Evolutionary conservation across 805 yeast species (phyloP), one percentile per base, ranked within the genome.

Genomic region (Teunomyces lycoperdinae): DNA sequence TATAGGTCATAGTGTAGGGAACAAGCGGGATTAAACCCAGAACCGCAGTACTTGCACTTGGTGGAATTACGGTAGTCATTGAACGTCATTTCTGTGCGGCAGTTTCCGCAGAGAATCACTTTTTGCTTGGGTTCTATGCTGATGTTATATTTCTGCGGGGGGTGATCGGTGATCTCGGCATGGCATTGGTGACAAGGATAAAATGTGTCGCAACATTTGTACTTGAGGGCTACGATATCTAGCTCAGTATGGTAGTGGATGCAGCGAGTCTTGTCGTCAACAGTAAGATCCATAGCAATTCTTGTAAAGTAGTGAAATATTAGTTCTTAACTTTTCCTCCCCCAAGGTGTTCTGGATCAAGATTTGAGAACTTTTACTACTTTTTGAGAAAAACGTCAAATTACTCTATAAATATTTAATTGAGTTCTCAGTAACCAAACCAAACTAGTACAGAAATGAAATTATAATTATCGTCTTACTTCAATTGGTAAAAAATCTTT

Each of bases 171-270:
- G 28, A 36, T 44, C 29, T 55, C 58, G 16, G 51, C 50, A 50
- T 73, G 77, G 55, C 77, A 73, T 51, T 68, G 49, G 54, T 56
- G 68, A 55, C 77, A 73, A 2, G 76, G 74, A 50, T 59, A 73
- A 48, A 63, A 73, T 11, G 45, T 42, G 4, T 48, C 52, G 50
- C 77, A 73, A 56, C 77, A 73, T 49, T 60, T 59, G 53, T 67
- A 71, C 48, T 67, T 69, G 40, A 73, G 53, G 9, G 76, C 76
- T 3, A 73, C 66, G 8, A 73, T 58, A 51, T 73, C 77, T 2
- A 67, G 56, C 3, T 34, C 44, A 38, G 61, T 50, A 44, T 68
- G 64, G 52, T 71, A 72, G 60, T 73, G 77, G 5, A 42, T 31
- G 44, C 77, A 73, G 17, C 77, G 50, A 3, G 77, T 72, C 20